phyloP scores from a whole-genome alignment of 2,329 filamentous ascomycete species.

The Torrubiella hemipterigena region DNA sequence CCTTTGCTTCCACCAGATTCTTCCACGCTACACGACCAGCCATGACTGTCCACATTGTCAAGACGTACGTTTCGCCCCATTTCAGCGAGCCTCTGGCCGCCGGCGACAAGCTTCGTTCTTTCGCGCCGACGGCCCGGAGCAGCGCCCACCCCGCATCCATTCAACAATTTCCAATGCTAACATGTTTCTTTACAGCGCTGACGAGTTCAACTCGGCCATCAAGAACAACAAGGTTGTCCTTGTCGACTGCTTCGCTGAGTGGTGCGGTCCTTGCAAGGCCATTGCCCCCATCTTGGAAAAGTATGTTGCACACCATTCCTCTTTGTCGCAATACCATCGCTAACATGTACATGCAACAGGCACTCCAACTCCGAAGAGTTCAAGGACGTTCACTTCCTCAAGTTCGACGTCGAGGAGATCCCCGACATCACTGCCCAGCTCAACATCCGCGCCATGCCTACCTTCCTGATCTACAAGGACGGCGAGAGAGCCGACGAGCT shows the following conservation, averaged over 20 bases:
- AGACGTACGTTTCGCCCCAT: conserved; percentile 3
- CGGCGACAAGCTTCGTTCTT: too few species aligned
- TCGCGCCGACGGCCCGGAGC: too few species aligned
- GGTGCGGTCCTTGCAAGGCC: conserved; percentile 93
- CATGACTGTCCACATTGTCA: conserved; percentile 7
- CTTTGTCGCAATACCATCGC: not conserved
- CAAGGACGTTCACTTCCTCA: conserved; percentile 61
- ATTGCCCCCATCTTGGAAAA: conserved; percentile 60
- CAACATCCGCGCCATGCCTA: conserved; percentile 82
- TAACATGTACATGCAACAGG: conserved; percentile 7
- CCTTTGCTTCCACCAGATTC: conserved; percentile 12
- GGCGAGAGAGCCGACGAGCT: conserved; percentile 62
- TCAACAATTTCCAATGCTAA: conserved; percentile 1
- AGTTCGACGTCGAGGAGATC: conserved; percentile 82
- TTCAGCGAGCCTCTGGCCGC: not conserved
- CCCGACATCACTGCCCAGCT: conserved; percentile 65
- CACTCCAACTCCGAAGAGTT: conserved; percentile 28
- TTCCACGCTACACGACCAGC: conserved; percentile 6
- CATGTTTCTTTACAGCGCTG: conserved; percentile 3
- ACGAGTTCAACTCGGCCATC: conserved; percentile 7
- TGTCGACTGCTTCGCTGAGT: conserved; percentile 77
- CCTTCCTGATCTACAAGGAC: conserved; percentile 74
- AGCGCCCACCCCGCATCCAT: too few species aligned
- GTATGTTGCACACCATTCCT: conserved; percentile 10
- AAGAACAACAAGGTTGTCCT: conserved; percentile 49